phyloP scores from a whole-genome alignment of 1,139 yeast genomes.

The Hansenula lynferdii region DNA sequence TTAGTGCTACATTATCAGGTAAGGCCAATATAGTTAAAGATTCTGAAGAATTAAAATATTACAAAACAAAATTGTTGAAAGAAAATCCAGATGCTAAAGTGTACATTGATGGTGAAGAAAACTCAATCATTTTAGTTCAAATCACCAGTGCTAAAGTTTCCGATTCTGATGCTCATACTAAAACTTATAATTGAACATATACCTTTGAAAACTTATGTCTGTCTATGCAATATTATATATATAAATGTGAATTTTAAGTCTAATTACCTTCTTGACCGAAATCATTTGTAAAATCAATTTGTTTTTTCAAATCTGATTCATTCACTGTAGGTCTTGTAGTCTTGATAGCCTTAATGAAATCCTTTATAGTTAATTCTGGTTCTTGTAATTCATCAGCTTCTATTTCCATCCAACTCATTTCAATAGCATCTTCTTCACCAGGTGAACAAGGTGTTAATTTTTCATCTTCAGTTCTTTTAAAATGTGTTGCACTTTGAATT shows the following conservation, averaged over 20 bases:
- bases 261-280: constrained; percentile 96
- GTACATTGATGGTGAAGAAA: constrained; percentile 59
- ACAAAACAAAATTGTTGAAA: constrained; percentile 51
- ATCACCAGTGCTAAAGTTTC: constrained; percentile 73
- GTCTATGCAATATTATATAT: too few relatives aligned
- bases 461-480: constrained; percentile 46
- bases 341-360: constrained; percentile 88
- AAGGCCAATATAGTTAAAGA: constrained; percentile 51
- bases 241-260: not conserved
- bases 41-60: constrained; percentile 44
- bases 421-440: constrained; percentile 81
- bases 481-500: constrained; percentile 95
- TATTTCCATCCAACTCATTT: constrained; percentile 91
- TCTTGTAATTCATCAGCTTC: constrained; percentile 86
- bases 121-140: constrained; percentile 60
- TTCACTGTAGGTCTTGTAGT: constrained; percentile 95
- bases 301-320: constrained; percentile 72
- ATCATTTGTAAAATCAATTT: constrained; percentile 84
- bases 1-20: constrained; percentile 77
- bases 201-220: too few relatives aligned
- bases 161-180: constrained; percentile 61
- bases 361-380: constrained; percentile 86
- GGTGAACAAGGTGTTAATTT: constrained; percentile 93
- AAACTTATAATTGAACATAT: constrained; percentile 39
- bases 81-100: constrained; percentile 65